Percentiles rank a stretch among this genome's conserved stretches.
Conservation (phyloP, 331 rosid species). For the Prunus yedoensis region DNA sequence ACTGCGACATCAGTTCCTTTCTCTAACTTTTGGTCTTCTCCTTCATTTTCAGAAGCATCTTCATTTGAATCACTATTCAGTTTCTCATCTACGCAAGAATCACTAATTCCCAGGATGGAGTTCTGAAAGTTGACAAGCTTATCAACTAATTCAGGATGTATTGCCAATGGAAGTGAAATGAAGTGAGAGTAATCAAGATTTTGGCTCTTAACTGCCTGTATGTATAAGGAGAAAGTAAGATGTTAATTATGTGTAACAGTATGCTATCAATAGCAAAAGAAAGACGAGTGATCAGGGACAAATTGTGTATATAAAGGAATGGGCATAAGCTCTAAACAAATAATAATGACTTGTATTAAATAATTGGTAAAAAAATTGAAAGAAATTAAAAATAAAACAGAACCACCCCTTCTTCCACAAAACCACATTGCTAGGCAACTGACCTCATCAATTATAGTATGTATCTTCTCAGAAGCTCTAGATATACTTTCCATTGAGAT, state of each 20-base stretch:
- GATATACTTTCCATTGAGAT: slow-evolving; percentile 54
- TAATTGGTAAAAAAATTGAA: no score
- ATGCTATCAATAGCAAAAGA: neutral
- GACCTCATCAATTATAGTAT: slow-evolving; percentile 67
- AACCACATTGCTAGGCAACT: slow-evolving; percentile 34
- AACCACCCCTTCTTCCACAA: slow-evolving; percentile 17
- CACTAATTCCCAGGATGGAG: slow-evolving; percentile 52
- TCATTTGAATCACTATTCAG: slow-evolving; percentile 47
- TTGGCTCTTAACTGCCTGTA: slow-evolving; percentile 69
- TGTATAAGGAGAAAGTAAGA: slow-evolving; percentile 23
- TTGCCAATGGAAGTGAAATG: slow-evolving; percentile 90
- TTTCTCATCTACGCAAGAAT: slow-evolving; percentile 38
- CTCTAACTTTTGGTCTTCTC: slow-evolving; percentile 42
- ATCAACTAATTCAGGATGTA: slow-evolving; percentile 76
- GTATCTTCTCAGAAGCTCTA: slow-evolving; percentile 74
- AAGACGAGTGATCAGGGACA: neutral
- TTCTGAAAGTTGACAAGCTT: slow-evolving; percentile 75
- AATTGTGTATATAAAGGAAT: neutral
- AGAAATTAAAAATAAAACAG: slow-evolving; percentile 1
- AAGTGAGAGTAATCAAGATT: slow-evolving; percentile 87
- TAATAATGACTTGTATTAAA: neutral
- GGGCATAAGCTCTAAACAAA: neutral
- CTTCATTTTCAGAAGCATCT: slow-evolving; percentile 40
- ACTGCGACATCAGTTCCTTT: slow-evolving; percentile 55
- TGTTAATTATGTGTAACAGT: neutral